Evolutionary conservation across 345 rosid genomes (phyloP), one percentile per base, ranked within the genome.

Genomic region (Bruguiera parviflora): DNA sequence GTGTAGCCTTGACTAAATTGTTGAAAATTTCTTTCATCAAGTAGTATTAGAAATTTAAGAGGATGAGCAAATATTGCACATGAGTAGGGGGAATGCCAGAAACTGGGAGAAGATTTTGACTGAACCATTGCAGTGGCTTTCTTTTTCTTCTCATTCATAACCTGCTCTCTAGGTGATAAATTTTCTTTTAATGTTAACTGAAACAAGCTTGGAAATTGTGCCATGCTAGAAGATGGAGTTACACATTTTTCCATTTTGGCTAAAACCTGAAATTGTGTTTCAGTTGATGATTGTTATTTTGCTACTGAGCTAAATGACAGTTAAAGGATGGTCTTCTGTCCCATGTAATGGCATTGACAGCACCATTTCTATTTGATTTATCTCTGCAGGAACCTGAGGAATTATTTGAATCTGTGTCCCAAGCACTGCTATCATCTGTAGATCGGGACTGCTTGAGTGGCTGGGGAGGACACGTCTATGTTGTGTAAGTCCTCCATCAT

Each of bases 371-470:
- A 16, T 24, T 32, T 73, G 5, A 59, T 67, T 53, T 53, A 25
- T 28, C 46, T 72, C 31, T 73, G 55, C 90, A 92, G 97, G 97
- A 87, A 84, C 78, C 96, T 0, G 99, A 95, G 74, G 97, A 95
- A 64, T 69, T 95, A 72, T 90, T 85, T 13, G 99, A 95, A 82
- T 86, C 88, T 9, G 76, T 92, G 6, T 90, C 99, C 28, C 99
- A 95, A 79, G 99, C 99, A 51, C 78, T 95, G 28, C 84, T 88
- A 24, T 78, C 99, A 53, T 95, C 99, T 0, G 96, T 95, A 7
- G 97, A 92, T 77, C 88, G 96, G 70, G 99, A 95, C 82, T 95
- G 97, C 76, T 77, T 95, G 71, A 92, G 97, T 84, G 99, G 99
- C 56, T 92, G 99, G 99, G 99, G 99, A 75, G 97, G 97, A 58